Base-by-base conservation (phyloP, 2,329 filamentous ascomycete genomes). In the Colletotrichum siamense region DNA sequence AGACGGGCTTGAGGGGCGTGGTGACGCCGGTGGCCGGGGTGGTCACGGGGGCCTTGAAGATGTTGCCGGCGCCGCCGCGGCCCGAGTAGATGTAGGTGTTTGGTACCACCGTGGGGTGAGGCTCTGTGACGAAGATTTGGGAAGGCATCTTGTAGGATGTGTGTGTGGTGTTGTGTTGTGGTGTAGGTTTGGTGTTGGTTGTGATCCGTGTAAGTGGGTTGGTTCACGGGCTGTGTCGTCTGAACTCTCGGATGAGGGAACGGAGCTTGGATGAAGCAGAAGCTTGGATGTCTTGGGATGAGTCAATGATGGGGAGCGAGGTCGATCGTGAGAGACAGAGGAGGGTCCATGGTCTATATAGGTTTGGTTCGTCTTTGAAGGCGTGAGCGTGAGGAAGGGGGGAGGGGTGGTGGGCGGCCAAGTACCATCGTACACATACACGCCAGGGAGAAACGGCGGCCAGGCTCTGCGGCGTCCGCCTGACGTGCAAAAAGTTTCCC, bases 51-150 rank as follows among this genome's bases (percentile, higher is more conserved):
- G 87, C 86, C 73, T 88, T 89, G 84, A 89, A 88, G 82, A 87
- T 88, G 86, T 92, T 92, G 79, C 90, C 90, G 4, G 88, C 88
- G 74, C 90, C 90, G 78, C 90, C 90, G 69, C 90, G 89, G 78
- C 90, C 90, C 8, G 88, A 86, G 85, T 90, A 88, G 68, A 86
- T 85, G 86, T 87, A 89, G 77, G 85, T 82, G 83, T 89, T 85
- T 80, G 86, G 83, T 67, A 79, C 81, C 59, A 89, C 84, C 74
- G 87, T 88, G 16, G 88, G 88, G 83, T 89, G 87, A 71, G 87
- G 87, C 82, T 89, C 87, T 69, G 85, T 86, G 84, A 89, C 82
- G 77, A 86, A 86, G 76, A 86, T 88, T 84, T 85, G 87, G 79
- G 81, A 80, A 76, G 85, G 79, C 86, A 88, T 89, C 65, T 74